phyloP scores from a whole-genome alignment of 352 stramenopile species.

The Globisporangium acanthophoron region DNA sequence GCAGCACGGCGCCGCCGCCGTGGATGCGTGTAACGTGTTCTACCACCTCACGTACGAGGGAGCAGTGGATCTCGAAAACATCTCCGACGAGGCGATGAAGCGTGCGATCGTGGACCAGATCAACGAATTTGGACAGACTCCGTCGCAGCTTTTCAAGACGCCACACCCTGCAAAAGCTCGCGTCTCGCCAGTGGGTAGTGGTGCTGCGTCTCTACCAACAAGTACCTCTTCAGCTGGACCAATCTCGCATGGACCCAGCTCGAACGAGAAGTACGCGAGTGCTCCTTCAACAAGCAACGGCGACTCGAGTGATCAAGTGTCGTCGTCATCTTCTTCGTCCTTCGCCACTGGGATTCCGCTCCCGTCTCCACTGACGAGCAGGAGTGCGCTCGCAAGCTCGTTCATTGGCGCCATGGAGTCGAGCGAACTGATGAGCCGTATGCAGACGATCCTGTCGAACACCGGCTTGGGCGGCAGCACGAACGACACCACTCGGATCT shows the following conservation, averaged over 20 bases:
- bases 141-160: conserved; percentile 90
- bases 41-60: conserved; percentile 98
- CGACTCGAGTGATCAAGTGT: neutral
- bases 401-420: conserved; percentile 47
- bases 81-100: conserved; percentile 53
- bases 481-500: conserved; percentile 25
- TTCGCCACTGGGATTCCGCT: neutral
- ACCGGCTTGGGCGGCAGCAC: conserved; percentile 15
- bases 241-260: neutral
- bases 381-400: conserved; percentile 37
- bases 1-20: conserved; percentile 91
- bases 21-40: conserved; percentile 96
- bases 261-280: neutral
- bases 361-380: conserved; percentile 20
- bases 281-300: neutral
- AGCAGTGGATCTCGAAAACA: conserved; percentile 93
- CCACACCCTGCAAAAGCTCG: conserved; percentile 52
- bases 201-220: neutral
- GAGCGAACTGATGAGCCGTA: conserved; percentile 55
- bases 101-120: conserved; percentile 94
- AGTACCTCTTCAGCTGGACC: neutral
- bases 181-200: neutral
- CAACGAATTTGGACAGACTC: conserved; percentile 97
- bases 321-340: conserved; percentile 6
- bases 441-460: conserved; percentile 65